Conservation (phyloP, 2,329 filamentous ascomycete species). For the Aspergillus aculeatinus region DNA sequence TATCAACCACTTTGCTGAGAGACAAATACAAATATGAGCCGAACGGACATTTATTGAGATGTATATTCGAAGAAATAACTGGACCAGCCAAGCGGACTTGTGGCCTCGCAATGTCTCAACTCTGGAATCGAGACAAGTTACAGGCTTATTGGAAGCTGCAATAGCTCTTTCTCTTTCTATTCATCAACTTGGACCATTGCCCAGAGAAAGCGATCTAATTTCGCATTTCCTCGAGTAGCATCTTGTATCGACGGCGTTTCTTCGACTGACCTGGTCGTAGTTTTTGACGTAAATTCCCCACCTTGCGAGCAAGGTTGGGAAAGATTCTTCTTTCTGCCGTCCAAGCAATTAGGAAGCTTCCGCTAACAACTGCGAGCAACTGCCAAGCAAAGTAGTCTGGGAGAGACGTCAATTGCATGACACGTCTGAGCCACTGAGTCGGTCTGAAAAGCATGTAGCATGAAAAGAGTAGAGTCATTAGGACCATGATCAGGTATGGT, state of each 20-base stretch:
- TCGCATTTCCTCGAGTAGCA: constrained; percentile 68
- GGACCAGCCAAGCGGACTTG: too few relatives aligned
- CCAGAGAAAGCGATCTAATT: constrained; percentile 9
- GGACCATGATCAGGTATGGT: constrained; percentile 79
- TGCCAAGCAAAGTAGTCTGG: constrained; percentile 70
- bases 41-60: not conserved
- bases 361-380: constrained; percentile 67
- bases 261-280: constrained; percentile 62
- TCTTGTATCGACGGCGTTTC: constrained; percentile 83
- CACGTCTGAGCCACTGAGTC: constrained; percentile 62
- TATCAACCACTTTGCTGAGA: not conserved
- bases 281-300: constrained; percentile 63
- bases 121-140: not conserved
- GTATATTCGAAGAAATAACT: too few relatives aligned
- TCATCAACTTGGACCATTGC: not conserved
- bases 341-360: constrained; percentile 70
- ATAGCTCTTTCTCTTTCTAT: not conserved
- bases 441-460: constrained; percentile 80
- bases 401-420: constrained; percentile 87
- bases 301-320: constrained; percentile 62
- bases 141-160: too few relatives aligned
- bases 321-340: constrained; percentile 70
- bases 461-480: constrained; percentile 65
- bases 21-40: constrained; percentile 1
- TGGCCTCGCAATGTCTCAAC: too few relatives aligned